Evolutionary conservation across 73 alveolate genomes (phyloP).

Genomic region (Paramecium pentaurelia): DNA sequence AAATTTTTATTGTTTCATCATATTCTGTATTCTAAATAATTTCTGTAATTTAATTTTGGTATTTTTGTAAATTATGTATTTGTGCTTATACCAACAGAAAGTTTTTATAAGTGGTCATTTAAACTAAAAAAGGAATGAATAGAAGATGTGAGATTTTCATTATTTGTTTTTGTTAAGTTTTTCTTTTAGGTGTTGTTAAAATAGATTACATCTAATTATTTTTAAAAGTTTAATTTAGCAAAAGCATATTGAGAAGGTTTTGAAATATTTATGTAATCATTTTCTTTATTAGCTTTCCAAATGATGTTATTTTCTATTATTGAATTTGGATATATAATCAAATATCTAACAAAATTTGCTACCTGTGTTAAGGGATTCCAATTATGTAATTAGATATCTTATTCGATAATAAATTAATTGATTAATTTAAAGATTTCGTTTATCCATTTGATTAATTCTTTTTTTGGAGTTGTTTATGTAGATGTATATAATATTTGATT

Average conservation of each 20-base stretch:
- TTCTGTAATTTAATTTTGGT: background rate
- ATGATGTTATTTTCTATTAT: background rate
- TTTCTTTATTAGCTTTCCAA: background rate
- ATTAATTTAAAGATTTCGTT: background rate
- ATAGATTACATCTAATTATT: background rate
- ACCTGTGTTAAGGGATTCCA: background rate
- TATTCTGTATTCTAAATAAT: background rate
- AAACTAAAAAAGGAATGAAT: background rate
- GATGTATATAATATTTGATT: background rate
- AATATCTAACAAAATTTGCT: background rate
- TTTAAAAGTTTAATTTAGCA: background rate
- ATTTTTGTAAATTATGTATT: background rate
- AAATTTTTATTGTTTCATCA: background rate
- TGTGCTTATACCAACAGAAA: background rate
- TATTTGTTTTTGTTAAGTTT: background rate
- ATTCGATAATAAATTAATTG: background rate
- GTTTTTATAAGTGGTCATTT: background rate
- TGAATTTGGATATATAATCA: conserved; percentile 4
- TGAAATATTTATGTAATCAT: background rate
- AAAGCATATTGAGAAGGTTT: background rate
- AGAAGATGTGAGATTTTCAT: background rate
- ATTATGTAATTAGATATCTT: background rate
- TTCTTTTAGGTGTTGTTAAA: background rate
- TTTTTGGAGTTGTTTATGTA: background rate
- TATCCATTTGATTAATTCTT: background rate